phyloP scores from a whole-genome alignment of 73 alveolate species.

The Uronychia binucleata region DNA sequence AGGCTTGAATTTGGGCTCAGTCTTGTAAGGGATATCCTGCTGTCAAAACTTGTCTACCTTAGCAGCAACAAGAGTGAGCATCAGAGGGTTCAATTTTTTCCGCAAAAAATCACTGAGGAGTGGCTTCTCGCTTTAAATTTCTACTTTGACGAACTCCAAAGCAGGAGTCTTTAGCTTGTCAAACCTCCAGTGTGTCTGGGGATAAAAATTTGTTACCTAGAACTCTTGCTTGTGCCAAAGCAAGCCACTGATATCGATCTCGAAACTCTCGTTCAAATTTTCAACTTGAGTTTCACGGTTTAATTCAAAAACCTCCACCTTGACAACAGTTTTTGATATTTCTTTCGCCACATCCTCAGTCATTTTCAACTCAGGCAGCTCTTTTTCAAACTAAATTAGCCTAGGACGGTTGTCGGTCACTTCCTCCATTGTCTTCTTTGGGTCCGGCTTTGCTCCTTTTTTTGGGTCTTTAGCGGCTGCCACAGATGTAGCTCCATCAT shows the following conservation, averaged over 20 bases:
- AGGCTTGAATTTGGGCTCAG: slow-evolving; percentile 63
- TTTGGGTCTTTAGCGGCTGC: slow-evolving; percentile 40
- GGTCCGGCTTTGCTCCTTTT: slow-evolving; percentile 14
- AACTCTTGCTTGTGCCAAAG: slow-evolving; percentile 22
- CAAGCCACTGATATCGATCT: slow-evolving; percentile 46
- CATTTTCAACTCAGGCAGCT: slow-evolving; percentile 25
- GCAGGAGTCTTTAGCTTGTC: slow-evolving; percentile 44
- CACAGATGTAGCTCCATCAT: slow-evolving; percentile 3
- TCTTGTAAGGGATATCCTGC: slow-evolving; percentile 59
- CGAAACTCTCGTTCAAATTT: slow-evolving; percentile 26
- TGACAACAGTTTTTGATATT: slow-evolving; percentile 26
- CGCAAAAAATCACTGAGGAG: slow-evolving; percentile 42
- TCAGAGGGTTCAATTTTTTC: slow-evolving; percentile 64
- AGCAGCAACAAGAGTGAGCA: slow-evolving; percentile 45
- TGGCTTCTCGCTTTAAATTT: slow-evolving; percentile 24
- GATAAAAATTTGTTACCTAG: background rate
- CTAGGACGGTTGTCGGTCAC: slow-evolving; percentile 59
- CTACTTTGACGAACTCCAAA: slow-evolving; percentile 40
- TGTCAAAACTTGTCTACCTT: background rate
- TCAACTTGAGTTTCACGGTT: slow-evolving; percentile 59
- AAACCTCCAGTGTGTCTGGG: slow-evolving; percentile 36
- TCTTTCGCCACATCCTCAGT: slow-evolving; percentile 64
- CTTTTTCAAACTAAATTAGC: slow-evolving; percentile 28
- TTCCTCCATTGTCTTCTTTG: slow-evolving; percentile 63
- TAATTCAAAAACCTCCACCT: slow-evolving; percentile 50